Conservation (phyloP, 2,329 filamentous ascomycete species). For the Fusarium ramigenum region DNA sequence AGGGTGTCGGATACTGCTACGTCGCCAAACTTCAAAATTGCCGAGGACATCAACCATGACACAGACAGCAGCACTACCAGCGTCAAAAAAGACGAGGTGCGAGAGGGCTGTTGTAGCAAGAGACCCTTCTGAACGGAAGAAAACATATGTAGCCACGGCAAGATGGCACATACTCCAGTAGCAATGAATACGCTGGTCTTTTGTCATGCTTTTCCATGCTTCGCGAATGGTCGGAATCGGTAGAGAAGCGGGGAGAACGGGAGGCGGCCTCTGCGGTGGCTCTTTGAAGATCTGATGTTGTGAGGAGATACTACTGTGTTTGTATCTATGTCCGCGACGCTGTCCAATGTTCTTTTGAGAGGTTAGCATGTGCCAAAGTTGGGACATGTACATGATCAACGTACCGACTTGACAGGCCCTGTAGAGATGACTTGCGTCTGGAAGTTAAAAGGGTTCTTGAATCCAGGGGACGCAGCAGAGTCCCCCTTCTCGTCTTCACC, state of each 20-base stretch:
- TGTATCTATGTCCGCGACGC: constrained; percentile 95
- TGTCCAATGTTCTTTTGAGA: constrained; percentile 81
- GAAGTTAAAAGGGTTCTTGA: constrained; percentile 89
- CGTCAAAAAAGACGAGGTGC: constrained; percentile 94
- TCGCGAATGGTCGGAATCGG: constrained; percentile 91
- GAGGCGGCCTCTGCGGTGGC: constrained; percentile 83
- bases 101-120: constrained; percentile 92
- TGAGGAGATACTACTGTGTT: constrained; percentile 90
- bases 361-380: constrained; percentile 5
- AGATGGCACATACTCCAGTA: constrained; percentile 93
- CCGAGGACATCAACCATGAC: constrained; percentile 91
- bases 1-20: constrained; percentile 90
- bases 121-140: constrained; percentile 86
- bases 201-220: constrained; percentile 89
- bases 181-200: constrained; percentile 82
- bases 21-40: constrained; percentile 98
- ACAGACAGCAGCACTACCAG: constrained; percentile 89
- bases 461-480: constrained; percentile 38
- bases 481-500: constrained; percentile 25
- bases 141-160: constrained; percentile 81
- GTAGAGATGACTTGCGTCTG: constrained; percentile 82
- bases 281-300: constrained; percentile 96
- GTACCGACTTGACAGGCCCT: constrained; percentile 79
- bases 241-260: constrained; percentile 89
- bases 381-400: constrained; percentile 40